These are phyloP conservation scores for Sordariomycetes sp. DNA, from an alignment of 2,329 filamentous ascomycete genomes.

Conservation along the genomic window DNA sequence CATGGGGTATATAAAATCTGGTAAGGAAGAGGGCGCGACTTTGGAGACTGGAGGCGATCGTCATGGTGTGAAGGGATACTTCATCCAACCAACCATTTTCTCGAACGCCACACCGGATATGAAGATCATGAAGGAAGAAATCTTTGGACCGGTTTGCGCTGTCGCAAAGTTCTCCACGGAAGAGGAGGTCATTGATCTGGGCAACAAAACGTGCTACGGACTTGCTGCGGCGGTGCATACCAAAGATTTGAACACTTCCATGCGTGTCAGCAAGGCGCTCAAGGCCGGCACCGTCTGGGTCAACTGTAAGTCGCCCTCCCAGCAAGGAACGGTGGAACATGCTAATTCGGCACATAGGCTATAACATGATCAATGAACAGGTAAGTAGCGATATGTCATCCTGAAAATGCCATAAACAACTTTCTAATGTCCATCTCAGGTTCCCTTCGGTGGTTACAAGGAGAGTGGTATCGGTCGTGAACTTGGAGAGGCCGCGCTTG, in stretches of 20 bases:
- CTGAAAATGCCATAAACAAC: too few species aligned
- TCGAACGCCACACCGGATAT: slow-evolving; percentile 49
- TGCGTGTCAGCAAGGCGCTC: slow-evolving; percentile 40
- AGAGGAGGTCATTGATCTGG: slow-evolving; percentile 46
- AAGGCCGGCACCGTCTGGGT: slow-evolving; percentile 53
- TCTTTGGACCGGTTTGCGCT: slow-evolving; percentile 50
- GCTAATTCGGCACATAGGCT: too few species aligned
- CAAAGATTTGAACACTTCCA: slow-evolving; percentile 38
- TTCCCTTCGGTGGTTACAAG: slow-evolving; percentile 41
- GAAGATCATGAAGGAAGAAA: slow-evolving; percentile 45
- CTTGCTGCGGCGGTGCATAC: slow-evolving; percentile 51
- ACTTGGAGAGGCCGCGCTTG: too few species aligned
- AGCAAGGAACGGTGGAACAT: too few species aligned
- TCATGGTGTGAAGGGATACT: slow-evolving; percentile 45
- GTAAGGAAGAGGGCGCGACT: slow-evolving; percentile 43
- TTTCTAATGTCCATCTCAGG: slow-evolving; percentile 24
- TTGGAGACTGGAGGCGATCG: slow-evolving; percentile 30
- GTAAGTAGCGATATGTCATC: too few species aligned
- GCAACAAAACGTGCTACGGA: slow-evolving; percentile 42
- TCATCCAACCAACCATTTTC: slow-evolving; percentile 49
- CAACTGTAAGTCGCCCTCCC: too few species aligned
- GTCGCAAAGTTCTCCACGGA: slow-evolving; percentile 53
- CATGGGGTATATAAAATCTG: slow-evolving; percentile 24
- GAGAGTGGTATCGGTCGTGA: slow-evolving; percentile 41
- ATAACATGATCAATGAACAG: too few species aligned